Conservation (phyloP, 257 asterid species). For the Echium plantagineum region DNA sequence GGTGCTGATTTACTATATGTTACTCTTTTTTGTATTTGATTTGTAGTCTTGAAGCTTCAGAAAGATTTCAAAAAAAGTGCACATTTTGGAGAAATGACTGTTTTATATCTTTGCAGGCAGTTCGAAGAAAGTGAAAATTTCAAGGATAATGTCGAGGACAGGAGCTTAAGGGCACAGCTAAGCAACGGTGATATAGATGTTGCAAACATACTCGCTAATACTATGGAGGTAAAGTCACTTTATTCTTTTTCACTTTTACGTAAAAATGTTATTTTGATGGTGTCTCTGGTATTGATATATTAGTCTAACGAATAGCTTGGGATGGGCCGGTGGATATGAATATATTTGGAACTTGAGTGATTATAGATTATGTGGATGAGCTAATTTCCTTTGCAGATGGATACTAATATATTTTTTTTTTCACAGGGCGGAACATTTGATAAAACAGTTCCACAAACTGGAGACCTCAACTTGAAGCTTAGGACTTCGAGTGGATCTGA, state of each 20-base stretch:
- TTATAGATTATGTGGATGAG: background rate
- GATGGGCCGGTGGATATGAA: too few relatives aligned
- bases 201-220: slow-evolving; percentile 23
- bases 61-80: background rate
- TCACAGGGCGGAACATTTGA: slow-evolving; percentile 34
- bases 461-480: slow-evolving; percentile 33
- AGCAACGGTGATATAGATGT: slow-evolving; percentile 33
- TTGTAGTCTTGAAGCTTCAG: background rate
- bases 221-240: slow-evolving; percentile 47
- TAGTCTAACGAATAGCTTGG: too few relatives aligned
- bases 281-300: too few relatives aligned
- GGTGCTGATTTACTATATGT: slow-evolving; percentile 27
- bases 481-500: slow-evolving; percentile 82
- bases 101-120: slow-evolving; percentile 36
- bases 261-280: too few relatives aligned
- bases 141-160: slow-evolving; percentile 36
- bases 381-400: background rate
- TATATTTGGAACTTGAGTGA: background rate
- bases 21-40: slow-evolving; percentile 1
- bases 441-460: slow-evolving; percentile 19
- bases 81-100: slow-evolving; percentile 8
- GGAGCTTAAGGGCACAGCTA: slow-evolving; percentile 63
- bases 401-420: slow-evolving; percentile 1
- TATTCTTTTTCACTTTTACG: slow-evolving; percentile 1
- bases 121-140: slow-evolving; percentile 50